Evolutionary conservation across 176 grass and related monocot species (phyloP).

Genomic region (Oryza australiensis): DNA sequence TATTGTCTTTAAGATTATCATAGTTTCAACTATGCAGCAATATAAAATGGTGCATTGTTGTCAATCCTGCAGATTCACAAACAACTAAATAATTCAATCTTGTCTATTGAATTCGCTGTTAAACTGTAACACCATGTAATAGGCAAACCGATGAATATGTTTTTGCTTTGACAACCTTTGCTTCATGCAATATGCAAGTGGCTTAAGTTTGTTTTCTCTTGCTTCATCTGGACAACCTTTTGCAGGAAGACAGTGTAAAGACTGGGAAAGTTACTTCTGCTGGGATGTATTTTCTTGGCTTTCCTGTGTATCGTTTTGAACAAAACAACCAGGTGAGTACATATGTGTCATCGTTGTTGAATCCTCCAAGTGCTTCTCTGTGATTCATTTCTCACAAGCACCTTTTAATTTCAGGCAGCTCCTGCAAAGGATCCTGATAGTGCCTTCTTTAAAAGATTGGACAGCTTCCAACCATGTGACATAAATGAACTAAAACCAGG

Average conservation of each 20-base stretch:
- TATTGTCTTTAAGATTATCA: background rate
- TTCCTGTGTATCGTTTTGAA: slow-evolving; percentile 90
- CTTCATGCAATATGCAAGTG: slow-evolving; percentile 19
- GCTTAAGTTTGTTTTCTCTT: slow-evolving; percentile 30
- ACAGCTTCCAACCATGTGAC: slow-evolving; percentile 96
- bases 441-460: slow-evolving; percentile 97
- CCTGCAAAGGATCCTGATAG: slow-evolving; percentile 78
- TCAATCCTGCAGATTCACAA: background rate
- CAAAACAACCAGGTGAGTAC: slow-evolving; percentile 67
- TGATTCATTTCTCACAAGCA: slow-evolving; percentile 23
- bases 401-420: slow-evolving; percentile 55
- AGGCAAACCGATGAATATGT: background rate
- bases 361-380: slow-evolving; percentile 15
- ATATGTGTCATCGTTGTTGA: background rate
- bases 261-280: slow-evolving; percentile 74
- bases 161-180: background rate
- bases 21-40: slow-evolving; percentile 7
- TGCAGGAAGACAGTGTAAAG: slow-evolving; percentile 90
- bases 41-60: background rate
- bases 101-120: background rate
- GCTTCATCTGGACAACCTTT: background rate
- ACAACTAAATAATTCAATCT: too few species aligned
- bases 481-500: slow-evolving; percentile 96
- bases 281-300: slow-evolving; percentile 93
- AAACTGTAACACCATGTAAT: slow-evolving; percentile 4